phyloP scores from a whole-genome alignment of 169 alveolate genomes.

The Theileria orientalis region DNA sequence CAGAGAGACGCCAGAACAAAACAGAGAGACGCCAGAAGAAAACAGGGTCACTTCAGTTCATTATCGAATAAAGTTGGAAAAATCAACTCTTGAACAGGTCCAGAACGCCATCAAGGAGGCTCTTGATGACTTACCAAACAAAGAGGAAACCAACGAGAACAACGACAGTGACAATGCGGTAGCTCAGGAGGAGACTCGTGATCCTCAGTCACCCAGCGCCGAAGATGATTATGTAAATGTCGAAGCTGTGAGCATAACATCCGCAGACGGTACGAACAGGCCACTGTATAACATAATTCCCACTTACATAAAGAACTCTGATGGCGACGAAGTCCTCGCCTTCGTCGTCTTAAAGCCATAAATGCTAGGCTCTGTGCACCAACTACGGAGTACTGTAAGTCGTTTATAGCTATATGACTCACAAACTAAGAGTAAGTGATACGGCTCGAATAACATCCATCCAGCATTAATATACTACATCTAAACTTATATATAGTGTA shows the following conservation, averaged over 20 bases:
- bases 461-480: too few species aligned
- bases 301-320: constrained; percentile 14
- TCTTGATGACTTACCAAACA: not conserved
- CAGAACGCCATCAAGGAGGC: constrained; percentile 4
- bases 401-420: too few species aligned
- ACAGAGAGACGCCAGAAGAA: not conserved
- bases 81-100: not conserved
- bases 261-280: not conserved
- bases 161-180: not conserved
- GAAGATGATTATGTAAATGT: constrained; percentile 1
- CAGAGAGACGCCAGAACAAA: not conserved
- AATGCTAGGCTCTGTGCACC: too few species aligned
- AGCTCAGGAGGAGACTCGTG: not conserved
- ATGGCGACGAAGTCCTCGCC: not conserved
- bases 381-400: too few species aligned
- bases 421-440: too few species aligned
- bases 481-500: too few species aligned
- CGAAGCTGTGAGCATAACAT: constrained; percentile 12
- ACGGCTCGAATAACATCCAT: too few species aligned
- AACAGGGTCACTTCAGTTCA: not conserved
- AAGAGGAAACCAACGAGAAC: not conserved
- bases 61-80: not conserved
- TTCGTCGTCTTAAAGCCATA: constrained; percentile 19
- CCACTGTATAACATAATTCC: constrained; percentile 5
- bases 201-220: not conserved